Evolutionary conservation across 306 rosid species (phyloP), one percentile per base, ranked within the genome.

Genomic region (Abrus precatorius): DNA sequence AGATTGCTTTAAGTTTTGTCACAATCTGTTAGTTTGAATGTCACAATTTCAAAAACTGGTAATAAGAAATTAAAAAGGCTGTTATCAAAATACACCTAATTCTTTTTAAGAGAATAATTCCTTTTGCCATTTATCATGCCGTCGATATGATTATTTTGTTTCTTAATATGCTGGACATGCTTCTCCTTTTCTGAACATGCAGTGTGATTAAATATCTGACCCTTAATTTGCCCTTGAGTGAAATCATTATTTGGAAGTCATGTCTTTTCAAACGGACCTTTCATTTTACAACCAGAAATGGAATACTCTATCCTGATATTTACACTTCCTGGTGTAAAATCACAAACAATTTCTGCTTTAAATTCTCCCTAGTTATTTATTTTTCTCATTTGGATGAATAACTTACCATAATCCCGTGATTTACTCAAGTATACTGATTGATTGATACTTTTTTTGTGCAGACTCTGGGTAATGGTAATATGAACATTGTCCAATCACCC

Each of bases 381-480:
- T 69, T 36, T 72, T 81, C 82, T 40, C 48, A 28, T 45, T 41
- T 59, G 62, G 50, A 53, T 49, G 76, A 74, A 20, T 9, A 57
- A 76, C 27, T 69, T 27, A 2, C 64, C 47, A 49, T 57, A 33
- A 43, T 74, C 72, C 84, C 27, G 50, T 64, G 57, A 78, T 56
- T 27, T 43, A 68, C 81, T 77, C 50, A 32, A 79, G 27, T 83
- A 38, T 60, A 74, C 41, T 57, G 79, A 64, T 47, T 90, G 55
- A 84, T 83, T 91, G 88, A 84, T 85, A 78, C 76, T 90, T 66
- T 84, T 83, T 87, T 89, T 87, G 63, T 84, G 92, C 98, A 96
- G 99, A 84, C 93, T 81, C 95, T 96, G 47, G 85, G 90, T 72
- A 96, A 84, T 74, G 87, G 84, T 44, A 87, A 82, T 49, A 34